Evolutionary conservation across 1,284 basidiomycete species (phyloP), one percentile per base, ranked within the genome.

Genomic region (Cryptococcus hybrid): DNA sequence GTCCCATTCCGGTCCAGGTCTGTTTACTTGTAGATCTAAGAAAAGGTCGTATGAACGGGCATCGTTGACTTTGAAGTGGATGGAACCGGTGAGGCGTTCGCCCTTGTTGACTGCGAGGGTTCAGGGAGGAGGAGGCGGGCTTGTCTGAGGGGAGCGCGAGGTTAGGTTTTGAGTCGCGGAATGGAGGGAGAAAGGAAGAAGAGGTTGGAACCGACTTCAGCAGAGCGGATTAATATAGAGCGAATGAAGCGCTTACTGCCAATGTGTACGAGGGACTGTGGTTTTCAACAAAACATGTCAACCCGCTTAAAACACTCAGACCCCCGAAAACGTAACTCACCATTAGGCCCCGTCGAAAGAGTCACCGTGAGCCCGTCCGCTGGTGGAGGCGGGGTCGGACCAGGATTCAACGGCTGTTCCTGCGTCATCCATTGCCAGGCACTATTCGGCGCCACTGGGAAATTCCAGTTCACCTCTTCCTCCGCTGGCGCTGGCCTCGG

Each of bases 81-180:
- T 63, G 4, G 65, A 55, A n/a, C 75, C 77, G 37, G 66, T 58
- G 4, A 78, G 59, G 30, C 65, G 62, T 52, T 77, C 73, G 9
- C 68, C 69, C 39, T 72, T 71, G 66, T 79, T 79, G 5, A 71
- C 73, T 1, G 78, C 78, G n/a, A 79, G 63, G 40, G 9, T 42
- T 42, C n/a, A 42, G 24, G 24, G 24, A 24, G 24, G 24, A 24
- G 40, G 40, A 42, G 40, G 11, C n/a, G 40, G 40, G 40, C n/a
- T 42, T 42, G 40, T 44, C n/a, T 30, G 37, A 12, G 8, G 34
- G 24, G 24, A n/a, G n/a, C n/a, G n/a, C n/a, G n/a, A n/a, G n/a
- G n/a, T n/a, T n/a, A n/a, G n/a, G n/a, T n/a, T n/a, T n/a, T n/a
- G n/a, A n/a, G n/a, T n/a, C n/a, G n/a, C n/a, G n/a, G n/a, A n/a